These are phyloP conservation scores for Claviceps humidiphila DNA, from an alignment of 2,329 filamentous ascomycete species.

Conservation along the genomic window DNA sequence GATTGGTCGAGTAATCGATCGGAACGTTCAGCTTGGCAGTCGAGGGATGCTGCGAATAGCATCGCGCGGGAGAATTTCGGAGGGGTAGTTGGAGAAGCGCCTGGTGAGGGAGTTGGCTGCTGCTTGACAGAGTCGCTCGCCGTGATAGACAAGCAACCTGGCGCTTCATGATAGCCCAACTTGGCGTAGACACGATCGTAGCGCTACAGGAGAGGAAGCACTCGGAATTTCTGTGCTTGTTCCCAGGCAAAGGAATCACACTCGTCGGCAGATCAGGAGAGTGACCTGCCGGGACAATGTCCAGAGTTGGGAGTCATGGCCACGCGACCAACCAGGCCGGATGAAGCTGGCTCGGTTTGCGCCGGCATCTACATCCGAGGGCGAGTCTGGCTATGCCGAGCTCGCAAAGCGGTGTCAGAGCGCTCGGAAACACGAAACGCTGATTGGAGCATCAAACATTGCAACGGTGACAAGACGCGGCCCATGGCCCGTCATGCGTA, in stretches of 20 bases:
- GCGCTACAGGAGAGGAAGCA: background rate
- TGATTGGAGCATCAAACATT: too few species aligned
- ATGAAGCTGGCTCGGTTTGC: conserved; percentile 21
- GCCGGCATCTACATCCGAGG: conserved; percentile 15
- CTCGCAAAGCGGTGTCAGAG: background rate
- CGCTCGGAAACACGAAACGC: background rate
- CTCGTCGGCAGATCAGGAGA: background rate
- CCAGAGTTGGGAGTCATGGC: background rate
- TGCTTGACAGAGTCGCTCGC: conserved; percentile 13
- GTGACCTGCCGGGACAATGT: background rate
- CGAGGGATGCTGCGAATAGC: conserved; percentile 44
- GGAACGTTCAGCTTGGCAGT: conserved; percentile 66
- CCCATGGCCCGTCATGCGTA: too few species aligned
- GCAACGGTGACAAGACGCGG: too few species aligned
- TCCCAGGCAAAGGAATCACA: background rate
- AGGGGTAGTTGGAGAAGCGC: conserved; percentile 6
- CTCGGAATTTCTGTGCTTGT: background rate
- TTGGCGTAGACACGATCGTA: background rate
- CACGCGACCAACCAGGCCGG: background rate
- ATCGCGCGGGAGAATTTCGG: conserved; percentile 11
- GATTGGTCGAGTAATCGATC: conserved; percentile 72
- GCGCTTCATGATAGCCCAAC: conserved; percentile 17
- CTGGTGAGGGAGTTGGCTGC: conserved; percentile 2
- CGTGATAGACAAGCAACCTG: conserved; percentile 18
- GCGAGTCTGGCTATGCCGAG: background rate